These are phyloP conservation scores for Suzukiozyma palmioleophila DNA, from an alignment of 1,139 yeast species.

Conservation along the genomic window DNA sequence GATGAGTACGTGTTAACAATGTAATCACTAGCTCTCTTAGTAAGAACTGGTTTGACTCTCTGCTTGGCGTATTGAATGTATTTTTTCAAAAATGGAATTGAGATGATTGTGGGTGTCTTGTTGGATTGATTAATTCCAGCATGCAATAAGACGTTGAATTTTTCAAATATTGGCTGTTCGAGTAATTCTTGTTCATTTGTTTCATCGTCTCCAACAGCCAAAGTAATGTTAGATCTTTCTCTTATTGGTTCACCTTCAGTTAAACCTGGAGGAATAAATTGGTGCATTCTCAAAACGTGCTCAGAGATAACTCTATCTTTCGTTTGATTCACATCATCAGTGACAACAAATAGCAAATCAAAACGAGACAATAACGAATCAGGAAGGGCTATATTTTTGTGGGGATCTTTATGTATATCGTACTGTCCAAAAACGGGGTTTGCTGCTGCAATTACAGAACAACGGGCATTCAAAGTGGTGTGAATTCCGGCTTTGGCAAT, in stretches of 20 bases:
- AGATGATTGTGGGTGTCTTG: conserved; percentile 58
- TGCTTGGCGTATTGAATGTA: conserved; percentile 93
- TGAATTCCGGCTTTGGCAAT: conserved; percentile 99
- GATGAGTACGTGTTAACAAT: conserved; percentile 79
- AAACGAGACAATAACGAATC: conserved; percentile 96
- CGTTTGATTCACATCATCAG: conserved; percentile 86
- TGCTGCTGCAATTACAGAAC: conserved; percentile 98
- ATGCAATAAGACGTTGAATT: conserved; percentile 77
- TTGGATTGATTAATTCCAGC: conserved; percentile 59
- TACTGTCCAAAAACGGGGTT: conserved; percentile 97
- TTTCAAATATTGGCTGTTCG: conserved; percentile 67
- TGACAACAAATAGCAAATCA: conserved; percentile 90
- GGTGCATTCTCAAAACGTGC: conserved; percentile 92
- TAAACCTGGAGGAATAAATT: conserved; percentile 83
- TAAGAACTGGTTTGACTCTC: conserved; percentile 76
- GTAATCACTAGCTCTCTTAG: conserved; percentile 73
- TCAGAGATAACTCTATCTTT: conserved; percentile 87
- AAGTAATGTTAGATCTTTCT: conserved; percentile 62
- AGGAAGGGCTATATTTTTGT: conserved; percentile 92
- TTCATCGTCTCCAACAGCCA: conserved; percentile 75
- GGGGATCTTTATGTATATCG: conserved; percentile 94
- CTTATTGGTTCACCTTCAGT: conserved; percentile 94
- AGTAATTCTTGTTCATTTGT: conserved; percentile 45
- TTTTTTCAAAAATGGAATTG: conserved; percentile 84
- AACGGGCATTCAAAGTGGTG: conserved; percentile 92